Evolutionary conservation across 73 alveolate genomes (phyloP).

Genomic region (Paramecium sonneborni): DNA sequence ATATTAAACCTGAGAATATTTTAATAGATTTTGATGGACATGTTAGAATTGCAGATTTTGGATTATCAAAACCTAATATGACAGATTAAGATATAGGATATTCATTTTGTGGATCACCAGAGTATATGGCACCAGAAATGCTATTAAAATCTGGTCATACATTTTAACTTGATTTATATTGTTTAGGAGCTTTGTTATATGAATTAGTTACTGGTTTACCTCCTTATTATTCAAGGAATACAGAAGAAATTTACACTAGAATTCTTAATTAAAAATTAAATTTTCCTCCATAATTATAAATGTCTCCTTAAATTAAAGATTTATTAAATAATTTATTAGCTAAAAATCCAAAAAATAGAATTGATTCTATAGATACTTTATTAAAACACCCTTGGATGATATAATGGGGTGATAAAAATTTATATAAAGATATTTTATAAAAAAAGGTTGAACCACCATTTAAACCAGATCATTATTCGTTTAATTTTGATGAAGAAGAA

Average conservation of each 20-base stretch:
- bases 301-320: conserved; percentile 68
- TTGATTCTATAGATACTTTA: conserved; percentile 72
- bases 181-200: conserved; percentile 72
- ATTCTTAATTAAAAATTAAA: conserved; percentile 60
- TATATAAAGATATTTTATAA: conserved; percentile 48
- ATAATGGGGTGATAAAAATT: conserved; percentile 53
- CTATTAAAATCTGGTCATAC: conserved; percentile 70
- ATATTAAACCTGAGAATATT: conserved; percentile 81
- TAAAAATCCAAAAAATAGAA: conserved; percentile 85
- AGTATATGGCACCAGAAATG: conserved; percentile 81
- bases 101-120: conserved; percentile 82
- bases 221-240: conserved; percentile 65
- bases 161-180: conserved; percentile 67
- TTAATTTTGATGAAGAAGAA: conserved; percentile 63
- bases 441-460: conserved; percentile 64
- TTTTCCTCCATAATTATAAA: conserved; percentile 46
- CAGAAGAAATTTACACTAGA: conserved; percentile 61
- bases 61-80: conserved; percentile 70
- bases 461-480: conserved; percentile 55
- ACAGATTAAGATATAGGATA: conserved; percentile 51
- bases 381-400: conserved; percentile 51
- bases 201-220: conserved; percentile 74
- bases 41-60: conserved; percentile 71
- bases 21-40: conserved; percentile 74
- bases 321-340: conserved; percentile 76